Conservation (phyloP, 495 filamentous ascomycete genomes). For the Elasticomyces elasticus region DNA sequence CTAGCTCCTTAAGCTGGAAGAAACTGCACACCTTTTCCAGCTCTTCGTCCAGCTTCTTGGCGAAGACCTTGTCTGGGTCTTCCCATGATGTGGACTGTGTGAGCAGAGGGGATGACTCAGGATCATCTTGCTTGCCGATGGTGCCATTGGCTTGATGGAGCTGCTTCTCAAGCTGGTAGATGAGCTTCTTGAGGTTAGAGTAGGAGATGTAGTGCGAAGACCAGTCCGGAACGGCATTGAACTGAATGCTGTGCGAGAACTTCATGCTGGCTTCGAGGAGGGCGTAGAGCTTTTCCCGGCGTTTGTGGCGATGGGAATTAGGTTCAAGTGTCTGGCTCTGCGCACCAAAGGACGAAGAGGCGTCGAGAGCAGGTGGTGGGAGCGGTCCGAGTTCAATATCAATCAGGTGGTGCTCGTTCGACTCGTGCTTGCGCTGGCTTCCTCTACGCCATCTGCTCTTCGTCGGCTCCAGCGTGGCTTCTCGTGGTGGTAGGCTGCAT, state of each 20-base stretch:
- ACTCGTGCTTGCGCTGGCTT: neutral
- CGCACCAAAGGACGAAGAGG: neutral
- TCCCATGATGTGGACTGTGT: conserved; percentile 35
- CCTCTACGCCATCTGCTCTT: neutral
- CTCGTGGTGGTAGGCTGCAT: neutral
- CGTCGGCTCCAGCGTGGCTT: neutral
- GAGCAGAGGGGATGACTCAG: conserved; percentile 77
- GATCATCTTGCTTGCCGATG: conserved; percentile 45
- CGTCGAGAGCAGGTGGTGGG: conserved; percentile 4
- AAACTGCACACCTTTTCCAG: conserved; percentile 89
- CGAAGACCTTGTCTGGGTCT: conserved; percentile 71
- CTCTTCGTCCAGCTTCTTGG: conserved; percentile 72
- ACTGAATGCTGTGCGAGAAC: conserved; percentile 99
- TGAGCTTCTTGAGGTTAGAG: conserved; percentile 92
- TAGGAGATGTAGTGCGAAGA: conserved; percentile 95
- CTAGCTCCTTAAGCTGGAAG: conserved; percentile 74
- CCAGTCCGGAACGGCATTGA: conserved; percentile 99
- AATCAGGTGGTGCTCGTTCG: neutral
- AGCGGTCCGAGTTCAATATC: conserved; percentile 11
- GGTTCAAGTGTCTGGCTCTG: conserved; percentile 5
- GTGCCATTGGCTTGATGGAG: conserved; percentile 32
- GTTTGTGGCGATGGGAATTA: conserved; percentile 9
- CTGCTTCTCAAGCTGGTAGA: conserved; percentile 84
- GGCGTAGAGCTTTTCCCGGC: conserved; percentile 31
- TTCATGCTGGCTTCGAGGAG: conserved; percentile 76